phyloP scores from a whole-genome alignment of 208 protist species.

The Leishmania major region DNA sequence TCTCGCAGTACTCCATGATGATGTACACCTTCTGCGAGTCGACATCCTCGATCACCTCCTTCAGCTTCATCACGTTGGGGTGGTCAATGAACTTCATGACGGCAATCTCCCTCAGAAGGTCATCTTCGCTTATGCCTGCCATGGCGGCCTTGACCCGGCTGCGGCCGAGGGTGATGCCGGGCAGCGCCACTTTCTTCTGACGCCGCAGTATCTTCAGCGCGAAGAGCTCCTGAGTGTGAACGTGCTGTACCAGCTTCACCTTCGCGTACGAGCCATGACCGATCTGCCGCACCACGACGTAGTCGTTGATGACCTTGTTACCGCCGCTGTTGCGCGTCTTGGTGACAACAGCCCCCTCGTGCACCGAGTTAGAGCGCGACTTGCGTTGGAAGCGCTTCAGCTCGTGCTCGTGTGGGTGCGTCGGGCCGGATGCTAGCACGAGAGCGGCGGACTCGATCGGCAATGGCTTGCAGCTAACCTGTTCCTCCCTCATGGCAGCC shows the following conservation, averaged over 20 bases:
- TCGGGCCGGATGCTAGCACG: neutral
- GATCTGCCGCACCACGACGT: slow-evolving; percentile 79
- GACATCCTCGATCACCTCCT: slow-evolving; percentile 96
- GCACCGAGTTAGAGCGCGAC: slow-evolving; percentile 36
- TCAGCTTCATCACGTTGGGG: slow-evolving; percentile 94
- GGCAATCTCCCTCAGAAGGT: slow-evolving; percentile 93
- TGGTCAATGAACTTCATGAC: slow-evolving; percentile 97
- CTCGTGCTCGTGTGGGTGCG: slow-evolving; percentile 51
- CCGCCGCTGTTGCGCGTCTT: slow-evolving; percentile 72
- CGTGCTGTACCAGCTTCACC: slow-evolving; percentile 90
- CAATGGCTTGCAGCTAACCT: neutral
- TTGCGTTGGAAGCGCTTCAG: slow-evolving; percentile 63
- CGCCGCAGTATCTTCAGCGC: slow-evolving; percentile 84
- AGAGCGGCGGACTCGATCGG: neutral
- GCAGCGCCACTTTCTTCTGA: slow-evolving; percentile 20
- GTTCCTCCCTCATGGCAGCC: neutral
- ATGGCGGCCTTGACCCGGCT: slow-evolving; percentile 21
- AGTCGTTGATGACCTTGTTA: slow-evolving; percentile 92
- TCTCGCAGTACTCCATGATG: slow-evolving; percentile 94
- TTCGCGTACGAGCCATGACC: slow-evolving; percentile 85
- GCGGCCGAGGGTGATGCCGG: slow-evolving; percentile 19
- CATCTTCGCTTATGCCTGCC: slow-evolving; percentile 45
- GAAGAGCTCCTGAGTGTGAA: slow-evolving; percentile 60
- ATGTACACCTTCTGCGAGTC: slow-evolving; percentile 90
- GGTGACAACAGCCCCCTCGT: slow-evolving; percentile 46